Evolutionary conservation across 176 grass and related monocot genomes (phyloP), one percentile per base, ranked within the genome.

Genomic region (Themeda triandra): DNA sequence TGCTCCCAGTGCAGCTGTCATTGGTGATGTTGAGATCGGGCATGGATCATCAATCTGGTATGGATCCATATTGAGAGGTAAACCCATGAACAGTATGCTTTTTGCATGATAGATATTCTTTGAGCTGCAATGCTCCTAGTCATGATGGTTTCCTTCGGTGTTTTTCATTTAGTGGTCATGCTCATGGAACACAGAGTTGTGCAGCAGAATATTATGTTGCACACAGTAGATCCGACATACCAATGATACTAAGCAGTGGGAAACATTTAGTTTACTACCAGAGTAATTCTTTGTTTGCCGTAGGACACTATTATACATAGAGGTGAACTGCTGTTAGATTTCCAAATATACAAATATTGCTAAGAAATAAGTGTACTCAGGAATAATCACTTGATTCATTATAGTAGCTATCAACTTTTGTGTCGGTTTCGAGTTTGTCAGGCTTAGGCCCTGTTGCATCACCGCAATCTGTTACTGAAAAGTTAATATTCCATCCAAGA

Each of bases 21-120:
- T 98, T 86, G 96, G 96, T 67, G 96, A 98, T 83, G 96, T 98
- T 63, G 80, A 90, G 87, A 91, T 98, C 39, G 96, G 96, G 44
- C 87, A 84, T 73, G 91, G 89, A 80, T 95, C 96, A 28, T 98
- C 96, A 33, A 89, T 98, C 91, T 98, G 96, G 93, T 98, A 98
- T 33, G 96, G 96, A 74, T 94, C 90, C 63, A 71, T 98, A 80
- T 86, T 98, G 80, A 95, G 96, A 98, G 96, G 96, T 98, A 98
- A 82, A 42, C 18, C 71, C 46, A 21, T 83, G 13, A n/a, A 21
- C 74, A 44, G 17, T 66, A 42, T 66, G 32, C 29, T 21, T 35
- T 31, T 19, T 69, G 21, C 36, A 36, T 63, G 54, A 27, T 82
- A 42, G 4, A 77, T 69, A 36, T 62, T 44, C 23, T 30, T 49